A percentile compares a stretch with the other conserved stretches of the same genome.
Evolutionary conservation across 495 filamentous ascomycete species (phyloP).

Genomic region (Tuber indicum): DNA sequence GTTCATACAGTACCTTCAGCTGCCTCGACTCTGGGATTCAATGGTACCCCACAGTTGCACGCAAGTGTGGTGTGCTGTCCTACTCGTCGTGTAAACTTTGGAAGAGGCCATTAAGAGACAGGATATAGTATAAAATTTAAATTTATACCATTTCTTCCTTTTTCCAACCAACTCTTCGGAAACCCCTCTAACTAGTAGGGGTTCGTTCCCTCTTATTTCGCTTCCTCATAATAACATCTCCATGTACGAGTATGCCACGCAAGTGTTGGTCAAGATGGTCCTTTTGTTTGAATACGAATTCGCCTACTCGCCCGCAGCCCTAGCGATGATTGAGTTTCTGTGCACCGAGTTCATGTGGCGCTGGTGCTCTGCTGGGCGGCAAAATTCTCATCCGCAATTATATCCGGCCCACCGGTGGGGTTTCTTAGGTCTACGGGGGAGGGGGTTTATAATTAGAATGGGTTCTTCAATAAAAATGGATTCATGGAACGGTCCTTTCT

Average conservation of each 20-base stretch:
- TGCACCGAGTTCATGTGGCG: not conserved
- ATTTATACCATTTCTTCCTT: not conserved
- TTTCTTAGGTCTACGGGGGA: not conserved
- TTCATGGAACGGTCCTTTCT: not conserved
- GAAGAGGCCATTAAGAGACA: not conserved
- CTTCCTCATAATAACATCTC: not conserved
- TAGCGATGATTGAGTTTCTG: not conserved
- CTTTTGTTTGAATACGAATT: not conserved
- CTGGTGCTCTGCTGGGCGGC: not conserved
- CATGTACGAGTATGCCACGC: not conserved
- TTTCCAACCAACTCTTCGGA: not conserved
- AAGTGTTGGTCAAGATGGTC: not conserved
- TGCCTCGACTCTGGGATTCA: not conserved
- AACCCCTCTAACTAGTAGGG: not conserved
- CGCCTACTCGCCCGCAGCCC: not conserved
- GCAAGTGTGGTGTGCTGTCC: not conserved
- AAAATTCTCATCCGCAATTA: not conserved
- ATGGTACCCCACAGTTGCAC: not conserved
- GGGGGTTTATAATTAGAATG: not conserved
- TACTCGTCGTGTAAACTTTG: not conserved
- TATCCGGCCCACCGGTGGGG: not conserved
- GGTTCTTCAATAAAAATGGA: not conserved
- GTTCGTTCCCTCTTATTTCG: no score
- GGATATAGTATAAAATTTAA: not conserved
- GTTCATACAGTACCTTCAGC: not conserved